Percentiles rank a stretch among this genome's conserved stretches.
Conservation (phyloP, 2,329 filamentous ascomycete species). For the Didymella pomorum region DNA sequence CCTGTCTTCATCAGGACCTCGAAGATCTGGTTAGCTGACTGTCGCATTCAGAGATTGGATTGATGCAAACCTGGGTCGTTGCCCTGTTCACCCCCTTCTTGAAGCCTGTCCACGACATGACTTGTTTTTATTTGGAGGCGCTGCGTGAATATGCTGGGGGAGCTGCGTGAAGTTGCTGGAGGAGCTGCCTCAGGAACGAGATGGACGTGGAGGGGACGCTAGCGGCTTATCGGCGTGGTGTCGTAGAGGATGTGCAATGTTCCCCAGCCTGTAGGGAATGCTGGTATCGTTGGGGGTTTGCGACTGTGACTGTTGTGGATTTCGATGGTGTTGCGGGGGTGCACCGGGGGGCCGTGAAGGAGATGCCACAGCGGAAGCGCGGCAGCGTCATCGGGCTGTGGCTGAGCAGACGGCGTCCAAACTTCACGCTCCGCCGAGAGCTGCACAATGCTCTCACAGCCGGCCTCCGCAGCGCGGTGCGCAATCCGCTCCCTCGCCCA, state of each 20-base stretch:
- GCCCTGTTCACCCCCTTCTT: constrained; percentile 98
- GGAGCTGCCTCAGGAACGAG: too few relatives aligned
- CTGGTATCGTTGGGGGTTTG: too few relatives aligned
- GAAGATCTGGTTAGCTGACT: too few relatives aligned
- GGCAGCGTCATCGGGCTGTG: too few relatives aligned
- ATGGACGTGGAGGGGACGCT: too few relatives aligned
- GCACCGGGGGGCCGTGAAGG: neutral
- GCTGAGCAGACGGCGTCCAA: neutral
- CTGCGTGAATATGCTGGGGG: too few relatives aligned
- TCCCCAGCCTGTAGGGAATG: too few relatives aligned
- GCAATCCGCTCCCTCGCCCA: constrained; percentile 1
- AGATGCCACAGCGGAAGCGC: neutral
- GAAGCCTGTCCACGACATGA: constrained; percentile 82
- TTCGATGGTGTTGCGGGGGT: neutral
- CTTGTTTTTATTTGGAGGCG: too few relatives aligned
- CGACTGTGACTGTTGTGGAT: neutral
- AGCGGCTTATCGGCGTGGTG: too few relatives aligned
- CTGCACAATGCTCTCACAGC: constrained; percentile 10
- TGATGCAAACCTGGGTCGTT: constrained; percentile 98
- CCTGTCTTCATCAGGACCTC: constrained; percentile 99
- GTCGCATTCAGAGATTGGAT: too few relatives aligned
- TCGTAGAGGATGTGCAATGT: too few relatives aligned
- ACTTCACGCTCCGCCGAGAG: neutral
- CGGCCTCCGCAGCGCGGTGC: constrained; percentile 11
- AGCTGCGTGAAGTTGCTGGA: too few relatives aligned